A percentile compares a stretch with the other conserved stretches of the same genome.
phyloP scores from a whole-genome alignment of 2,329 filamentous ascomycete genomes.

The Neopestalotiopsis sp. region DNA sequence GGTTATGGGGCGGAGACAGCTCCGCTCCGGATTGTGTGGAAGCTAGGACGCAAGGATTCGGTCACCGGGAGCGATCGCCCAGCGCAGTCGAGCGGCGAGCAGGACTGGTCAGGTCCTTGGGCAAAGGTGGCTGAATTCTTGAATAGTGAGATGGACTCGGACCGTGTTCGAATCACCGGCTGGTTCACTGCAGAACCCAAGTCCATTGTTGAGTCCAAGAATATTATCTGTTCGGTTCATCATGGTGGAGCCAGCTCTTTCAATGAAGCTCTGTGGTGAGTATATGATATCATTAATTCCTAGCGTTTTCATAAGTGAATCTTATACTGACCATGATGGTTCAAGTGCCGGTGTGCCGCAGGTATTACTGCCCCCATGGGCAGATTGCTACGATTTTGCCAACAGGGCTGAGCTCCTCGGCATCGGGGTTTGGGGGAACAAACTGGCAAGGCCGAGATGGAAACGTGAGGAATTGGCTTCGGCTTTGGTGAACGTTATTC shows the following conservation, averaged over 20 bases:
- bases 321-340: neutral
- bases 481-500: slow-evolving; percentile 9
- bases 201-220: slow-evolving; percentile 26
- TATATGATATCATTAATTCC: neutral
- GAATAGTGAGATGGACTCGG: slow-evolving; percentile 18
- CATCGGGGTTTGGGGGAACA: slow-evolving; percentile 25
- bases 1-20: slow-evolving; percentile 31
- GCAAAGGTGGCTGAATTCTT: slow-evolving; percentile 24
- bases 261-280: slow-evolving; percentile 21
- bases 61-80: slow-evolving; percentile 14
- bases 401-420: slow-evolving; percentile 25
- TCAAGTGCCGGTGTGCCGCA: slow-evolving; percentile 25
- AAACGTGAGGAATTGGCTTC: neutral
- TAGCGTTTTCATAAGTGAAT: neutral
- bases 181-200: slow-evolving; percentile 5
- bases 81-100: slow-evolving; percentile 12
- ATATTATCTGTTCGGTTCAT: slow-evolving; percentile 38
- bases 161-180: slow-evolving; percentile 6
- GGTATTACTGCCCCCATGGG: slow-evolving; percentile 26
- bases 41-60: slow-evolving; percentile 27
- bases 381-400: slow-evolving; percentile 28
- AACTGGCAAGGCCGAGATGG: neutral
- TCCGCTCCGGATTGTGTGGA: slow-evolving; percentile 43
- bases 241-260: slow-evolving; percentile 43
- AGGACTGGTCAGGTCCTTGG: slow-evolving; percentile 4